Evolutionary conservation across 1,284 basidiomycete genomes (phyloP).

Genomic region (Naganishia cerealis): DNA sequence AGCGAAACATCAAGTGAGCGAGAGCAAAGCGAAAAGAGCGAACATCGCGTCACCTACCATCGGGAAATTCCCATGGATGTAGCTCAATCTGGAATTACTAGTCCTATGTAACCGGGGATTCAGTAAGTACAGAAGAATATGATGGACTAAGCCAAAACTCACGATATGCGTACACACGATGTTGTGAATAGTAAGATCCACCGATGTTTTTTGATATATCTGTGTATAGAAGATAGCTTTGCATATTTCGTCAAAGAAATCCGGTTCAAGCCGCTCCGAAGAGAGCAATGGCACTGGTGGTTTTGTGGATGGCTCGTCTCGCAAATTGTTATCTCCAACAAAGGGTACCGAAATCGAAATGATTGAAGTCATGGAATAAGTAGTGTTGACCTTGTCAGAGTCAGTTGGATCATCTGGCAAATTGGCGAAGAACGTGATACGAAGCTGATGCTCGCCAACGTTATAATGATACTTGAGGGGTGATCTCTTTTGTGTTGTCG

Average conservation of each 20-base stretch:
- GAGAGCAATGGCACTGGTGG: constrained; percentile 15
- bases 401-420: constrained; percentile 21
- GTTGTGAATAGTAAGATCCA: constrained; percentile 16
- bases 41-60: constrained; percentile 1
- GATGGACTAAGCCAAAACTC: not conserved
- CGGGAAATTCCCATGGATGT: constrained; percentile 10
- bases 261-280: constrained; percentile 5
- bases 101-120: not conserved
- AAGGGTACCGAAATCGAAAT: constrained; percentile 29
- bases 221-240: constrained; percentile 16
- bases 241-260: constrained; percentile 28
- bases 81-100: constrained; percentile 3
- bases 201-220: constrained; percentile 8
- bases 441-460: constrained; percentile 22
- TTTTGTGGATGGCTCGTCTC: constrained; percentile 8
- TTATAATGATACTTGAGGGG: constrained; percentile 25
- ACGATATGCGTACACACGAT: constrained; percentile 13
- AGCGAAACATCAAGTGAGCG: not conserved
- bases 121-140: not conserved
- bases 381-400: constrained; percentile 17
- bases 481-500: constrained; percentile 17
- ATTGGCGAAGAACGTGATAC: constrained; percentile 29
- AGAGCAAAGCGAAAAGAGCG: too few relatives aligned
- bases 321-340: not conserved
- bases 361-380: not conserved